Evolutionary conservation across 768 basidiomycete genomes (phyloP).

Genomic region (Tulasnella sp.): DNA sequence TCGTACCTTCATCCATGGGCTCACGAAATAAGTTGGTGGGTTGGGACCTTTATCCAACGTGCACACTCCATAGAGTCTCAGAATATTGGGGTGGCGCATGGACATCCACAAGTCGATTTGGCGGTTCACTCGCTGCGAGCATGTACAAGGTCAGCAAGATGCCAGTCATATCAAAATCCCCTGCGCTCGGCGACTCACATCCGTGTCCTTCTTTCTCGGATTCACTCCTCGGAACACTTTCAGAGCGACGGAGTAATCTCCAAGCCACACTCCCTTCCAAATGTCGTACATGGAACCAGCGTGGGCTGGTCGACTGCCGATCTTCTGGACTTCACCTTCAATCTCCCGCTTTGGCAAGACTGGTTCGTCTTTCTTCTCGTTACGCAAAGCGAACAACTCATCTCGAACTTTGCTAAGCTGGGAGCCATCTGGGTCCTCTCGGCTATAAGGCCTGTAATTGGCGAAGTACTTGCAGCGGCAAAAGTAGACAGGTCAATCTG

Average conservation of each 20-base stretch:
- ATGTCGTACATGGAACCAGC: slow-evolving; percentile 16
- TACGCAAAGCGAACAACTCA: slow-evolving; percentile 10
- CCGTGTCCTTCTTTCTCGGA: neutral
- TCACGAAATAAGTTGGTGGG: slow-evolving; percentile 7
- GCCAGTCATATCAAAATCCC: neutral
- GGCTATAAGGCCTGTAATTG: neutral
- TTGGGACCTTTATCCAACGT: slow-evolving; percentile 3
- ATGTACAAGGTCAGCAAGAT: neutral
- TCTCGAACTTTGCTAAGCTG: neutral
- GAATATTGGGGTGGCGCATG: slow-evolving; percentile 9
- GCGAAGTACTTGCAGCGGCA: neutral
- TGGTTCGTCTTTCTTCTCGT: neutral
- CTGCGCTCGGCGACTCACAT: neutral
- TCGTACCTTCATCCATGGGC: slow-evolving; percentile 14
- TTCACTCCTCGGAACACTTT: slow-evolving; percentile 11
- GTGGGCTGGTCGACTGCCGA: slow-evolving; percentile 1
- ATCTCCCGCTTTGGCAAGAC: slow-evolving; percentile 6
- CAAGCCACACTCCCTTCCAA: slow-evolving; percentile 13
- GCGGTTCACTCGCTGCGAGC: slow-evolving; percentile 5
- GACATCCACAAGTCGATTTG: slow-evolving; percentile 15
- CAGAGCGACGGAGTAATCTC: slow-evolving; percentile 8
- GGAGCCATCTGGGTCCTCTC: neutral
- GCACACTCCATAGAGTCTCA: neutral
- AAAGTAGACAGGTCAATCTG: neutral
- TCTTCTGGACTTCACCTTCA: slow-evolving; percentile 4